These are phyloP conservation scores for Stipa capillata DNA, from an alignment of 176 grass and related monocot species.

Conservation along the genomic window DNA sequence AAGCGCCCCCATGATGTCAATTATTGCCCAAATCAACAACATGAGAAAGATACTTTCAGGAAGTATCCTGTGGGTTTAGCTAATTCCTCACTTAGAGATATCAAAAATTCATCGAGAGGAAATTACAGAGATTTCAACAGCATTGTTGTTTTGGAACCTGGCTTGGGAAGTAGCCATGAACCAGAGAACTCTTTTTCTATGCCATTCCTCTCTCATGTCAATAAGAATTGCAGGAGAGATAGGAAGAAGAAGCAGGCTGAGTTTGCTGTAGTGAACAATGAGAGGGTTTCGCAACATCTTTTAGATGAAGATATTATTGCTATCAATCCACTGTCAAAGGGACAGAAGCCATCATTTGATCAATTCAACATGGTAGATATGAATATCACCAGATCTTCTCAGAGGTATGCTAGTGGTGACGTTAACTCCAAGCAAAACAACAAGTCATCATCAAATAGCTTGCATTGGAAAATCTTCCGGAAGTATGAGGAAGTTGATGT, in stretches of 20 bases:
- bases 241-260: conserved; percentile 19
- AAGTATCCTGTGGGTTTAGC: conserved; percentile 27
- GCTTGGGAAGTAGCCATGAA: conserved; percentile 21
- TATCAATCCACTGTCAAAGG: conserved; percentile 1
- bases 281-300: conserved; percentile 13
- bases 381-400: conserved; percentile 11
- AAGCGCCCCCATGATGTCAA: conserved; percentile 41
- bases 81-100: conserved; percentile 27
- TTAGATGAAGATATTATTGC: neutral
- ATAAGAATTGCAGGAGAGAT: conserved; percentile 21
- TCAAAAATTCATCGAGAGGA: conserved; percentile 6
- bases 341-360: conserved; percentile 18
- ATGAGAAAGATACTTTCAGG: conserved; percentile 21
- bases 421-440: conserved; percentile 19
- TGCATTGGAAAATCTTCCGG: neutral
- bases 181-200: conserved; percentile 22
- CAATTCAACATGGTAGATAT: conserved; percentile 3
- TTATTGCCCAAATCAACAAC: conserved; percentile 15
- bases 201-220: conserved; percentile 12
- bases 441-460: conserved; percentile 7
- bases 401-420: neutral
- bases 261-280: conserved; percentile 20
- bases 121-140: conserved; percentile 4
- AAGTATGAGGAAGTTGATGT: conserved; percentile 13
- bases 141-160: conserved; percentile 51